Conservation (phyloP, 108 stramenopile genomes). For the Nannochloropsis salina region DNA sequence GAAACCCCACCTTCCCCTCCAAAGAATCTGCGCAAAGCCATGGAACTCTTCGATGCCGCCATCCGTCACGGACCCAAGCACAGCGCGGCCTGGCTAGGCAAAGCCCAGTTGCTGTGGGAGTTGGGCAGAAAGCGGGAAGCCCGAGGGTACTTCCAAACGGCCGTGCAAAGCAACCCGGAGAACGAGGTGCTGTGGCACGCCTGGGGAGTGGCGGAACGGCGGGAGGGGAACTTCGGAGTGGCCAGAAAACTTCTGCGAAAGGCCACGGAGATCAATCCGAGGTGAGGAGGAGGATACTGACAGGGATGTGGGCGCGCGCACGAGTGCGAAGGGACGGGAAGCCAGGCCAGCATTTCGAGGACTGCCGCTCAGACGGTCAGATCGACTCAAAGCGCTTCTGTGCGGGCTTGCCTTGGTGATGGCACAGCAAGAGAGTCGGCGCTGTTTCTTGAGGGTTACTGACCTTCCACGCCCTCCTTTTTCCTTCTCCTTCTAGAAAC, state of each 20-base stretch:
- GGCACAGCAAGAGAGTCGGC: too few species aligned
- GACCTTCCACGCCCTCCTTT: neutral
- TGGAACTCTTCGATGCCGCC: conserved; percentile 1
- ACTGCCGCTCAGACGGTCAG: too few species aligned
- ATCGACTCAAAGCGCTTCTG: too few species aligned
- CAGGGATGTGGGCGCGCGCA: too few species aligned
- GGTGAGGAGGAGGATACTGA: neutral
- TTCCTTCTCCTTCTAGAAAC: neutral
- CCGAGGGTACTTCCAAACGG: neutral
- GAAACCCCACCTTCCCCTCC: neutral
- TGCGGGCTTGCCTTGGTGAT: too few species aligned
- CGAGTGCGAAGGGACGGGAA: too few species aligned
- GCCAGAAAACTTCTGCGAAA: neutral
- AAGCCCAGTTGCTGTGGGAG: neutral
- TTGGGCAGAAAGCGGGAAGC: neutral
- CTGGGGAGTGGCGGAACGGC: neutral
- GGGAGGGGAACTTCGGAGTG: neutral
- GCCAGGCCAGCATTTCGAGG: too few species aligned
- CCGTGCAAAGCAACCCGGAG: neutral
- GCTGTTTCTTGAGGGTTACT: too few species aligned
- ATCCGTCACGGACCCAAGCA: neutral
- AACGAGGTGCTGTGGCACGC: neutral
- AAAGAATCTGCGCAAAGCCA: neutral
- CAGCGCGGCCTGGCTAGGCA: neutral
- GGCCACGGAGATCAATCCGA: neutral